A percentile compares a stretch with the other conserved stretches of the same genome.
phyloP scores from a whole-genome alignment of 2,329 filamentous ascomycete genomes.

The Aspergillus fischeri region DNA sequence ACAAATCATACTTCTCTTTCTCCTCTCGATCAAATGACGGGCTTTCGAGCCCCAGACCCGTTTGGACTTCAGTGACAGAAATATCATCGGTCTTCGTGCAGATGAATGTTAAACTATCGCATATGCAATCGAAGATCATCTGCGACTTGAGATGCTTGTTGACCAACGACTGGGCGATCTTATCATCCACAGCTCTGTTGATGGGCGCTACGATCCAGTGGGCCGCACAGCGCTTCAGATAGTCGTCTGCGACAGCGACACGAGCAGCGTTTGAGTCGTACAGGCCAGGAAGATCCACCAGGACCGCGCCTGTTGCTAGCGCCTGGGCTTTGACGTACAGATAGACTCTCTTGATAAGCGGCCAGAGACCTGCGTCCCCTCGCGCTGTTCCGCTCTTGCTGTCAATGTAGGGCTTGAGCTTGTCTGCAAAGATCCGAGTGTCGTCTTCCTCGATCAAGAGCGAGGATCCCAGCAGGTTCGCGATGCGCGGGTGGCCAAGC shows the following conservation, averaged over 20 bases:
- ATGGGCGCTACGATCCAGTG: conserved; percentile 63
- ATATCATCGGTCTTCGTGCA: conserved; percentile 63
- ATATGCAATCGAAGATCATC: conserved; percentile 55
- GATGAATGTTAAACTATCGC: conserved; percentile 55
- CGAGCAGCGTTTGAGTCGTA: conserved; percentile 59
- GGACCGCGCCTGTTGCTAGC: conserved; percentile 51
- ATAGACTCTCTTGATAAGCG: conserved; percentile 27
- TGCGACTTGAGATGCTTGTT: conserved; percentile 57
- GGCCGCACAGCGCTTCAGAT: conserved; percentile 58
- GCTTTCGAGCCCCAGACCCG: conserved; percentile 33
- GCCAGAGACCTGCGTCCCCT: conserved; percentile 42
- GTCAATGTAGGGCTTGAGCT: conserved; percentile 51
- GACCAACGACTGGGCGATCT: conserved; percentile 54
- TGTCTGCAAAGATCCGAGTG: conserved; percentile 41
- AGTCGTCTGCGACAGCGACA: conserved; percentile 53
- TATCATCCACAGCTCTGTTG: conserved; percentile 56
- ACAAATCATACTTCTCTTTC: neutral
- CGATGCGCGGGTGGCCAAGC: conserved; percentile 38
- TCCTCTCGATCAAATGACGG: conserved; percentile 12
- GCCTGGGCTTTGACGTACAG: conserved; percentile 50
- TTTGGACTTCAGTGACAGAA: conserved; percentile 43
- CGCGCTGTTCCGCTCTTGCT: conserved; percentile 43
- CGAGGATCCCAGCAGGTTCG: conserved; percentile 45
- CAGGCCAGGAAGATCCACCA: conserved; percentile 58
- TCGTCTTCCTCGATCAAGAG: conserved; percentile 37